A percentile compares a stretch with the other conserved stretches of the same genome.
Conservation (phyloP, 2,329 filamentous ascomycete species). For the Neofusicoccum parvum region DNA sequence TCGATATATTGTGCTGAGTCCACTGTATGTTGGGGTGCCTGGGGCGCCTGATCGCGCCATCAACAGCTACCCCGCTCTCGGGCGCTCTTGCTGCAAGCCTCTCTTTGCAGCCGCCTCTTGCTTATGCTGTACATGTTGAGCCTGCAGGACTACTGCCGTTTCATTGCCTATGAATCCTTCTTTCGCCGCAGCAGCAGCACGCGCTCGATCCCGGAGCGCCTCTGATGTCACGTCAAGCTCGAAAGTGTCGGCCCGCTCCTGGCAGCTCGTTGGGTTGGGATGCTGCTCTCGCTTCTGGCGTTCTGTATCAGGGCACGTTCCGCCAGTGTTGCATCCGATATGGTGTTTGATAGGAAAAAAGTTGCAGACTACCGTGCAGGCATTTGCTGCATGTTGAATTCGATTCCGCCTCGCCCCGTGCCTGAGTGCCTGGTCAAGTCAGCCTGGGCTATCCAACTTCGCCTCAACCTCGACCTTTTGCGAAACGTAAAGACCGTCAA, state of each 20-base stretch:
- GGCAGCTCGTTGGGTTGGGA: not conserved
- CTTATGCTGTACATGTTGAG: slow-evolving; percentile 10
- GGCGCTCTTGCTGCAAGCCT: not conserved
- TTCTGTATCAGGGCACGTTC: not conserved
- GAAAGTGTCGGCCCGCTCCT: not conserved
- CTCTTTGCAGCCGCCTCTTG: not conserved
- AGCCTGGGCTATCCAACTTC: not conserved
- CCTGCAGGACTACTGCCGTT: not conserved
- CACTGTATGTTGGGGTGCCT: slow-evolving; percentile 6
- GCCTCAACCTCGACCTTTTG: not conserved
- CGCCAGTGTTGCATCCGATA: not conserved
- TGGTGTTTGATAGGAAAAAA: not conserved
- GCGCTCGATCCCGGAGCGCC: not conserved
- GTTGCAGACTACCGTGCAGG: not conserved
- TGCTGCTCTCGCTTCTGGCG: not conserved
- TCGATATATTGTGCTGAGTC: slow-evolving; percentile 8
- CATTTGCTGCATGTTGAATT: not conserved
- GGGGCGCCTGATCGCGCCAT: slow-evolving; percentile 16
- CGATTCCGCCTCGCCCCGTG: not conserved
- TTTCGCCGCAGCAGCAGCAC: not conserved
- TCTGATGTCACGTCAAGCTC: not conserved
- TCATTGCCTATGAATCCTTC: not conserved
- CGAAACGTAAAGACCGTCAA: not conserved
- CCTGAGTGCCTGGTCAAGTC: not conserved
- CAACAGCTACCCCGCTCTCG: slow-evolving; percentile 5